Base-by-base conservation (phyloP, 2,329 filamentous ascomycete species). In the Nannizziopsis barbatae region DNA sequence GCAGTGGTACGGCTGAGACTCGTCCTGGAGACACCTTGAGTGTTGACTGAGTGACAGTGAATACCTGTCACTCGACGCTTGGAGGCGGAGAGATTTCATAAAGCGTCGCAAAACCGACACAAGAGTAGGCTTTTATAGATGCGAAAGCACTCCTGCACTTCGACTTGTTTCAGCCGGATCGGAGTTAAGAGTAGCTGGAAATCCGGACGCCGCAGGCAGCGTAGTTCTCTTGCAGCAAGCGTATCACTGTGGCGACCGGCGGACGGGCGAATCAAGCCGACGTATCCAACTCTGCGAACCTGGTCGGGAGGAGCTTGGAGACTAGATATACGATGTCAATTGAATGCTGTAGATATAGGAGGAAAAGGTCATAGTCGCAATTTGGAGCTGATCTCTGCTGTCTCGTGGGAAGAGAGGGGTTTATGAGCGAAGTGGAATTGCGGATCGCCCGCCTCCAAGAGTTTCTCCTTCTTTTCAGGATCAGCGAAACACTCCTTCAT, bases 21-120 rank as follows among this genome's bases (percentile, higher is more conserved):
- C 58, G 54, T 45, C 41, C 43, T 42, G 57, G 49, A 56, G 56
- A 59, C 62, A 64, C 55, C 47, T 63, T 64, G 51, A 45, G 37
- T 17, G 46, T 27, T 52, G 53, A 53, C 47, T 45, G 58, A 54
- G 53, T 50, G 55, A 54, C 53, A 56, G 49, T 50, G 32, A 11
- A 43, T 20, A 11, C 38, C 50, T 52, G 50, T 50, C 50, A 52
- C 50, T 50, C 50, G 17, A 18, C 38, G 37, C 37, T 18, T 14
- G 12, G n/a, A 17, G 30, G 15, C 10, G 10, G 39, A 37, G 12
- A 22, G 14, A 32, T 27, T 11, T 42, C 46, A 48, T 48, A 42
- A 14, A 20, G 5, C 20, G 40, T n/a, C 12, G 32, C 46, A 33
- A n/a, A 36, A 27, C 27, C 27, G 15, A 11, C 20, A 36, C 33